A percentile compares a stretch with the other conserved stretches of the same genome.
Evolutionary conservation across 1,284 basidiomycete species (phyloP).

Genomic region (Heterobasidion parviporum): DNA sequence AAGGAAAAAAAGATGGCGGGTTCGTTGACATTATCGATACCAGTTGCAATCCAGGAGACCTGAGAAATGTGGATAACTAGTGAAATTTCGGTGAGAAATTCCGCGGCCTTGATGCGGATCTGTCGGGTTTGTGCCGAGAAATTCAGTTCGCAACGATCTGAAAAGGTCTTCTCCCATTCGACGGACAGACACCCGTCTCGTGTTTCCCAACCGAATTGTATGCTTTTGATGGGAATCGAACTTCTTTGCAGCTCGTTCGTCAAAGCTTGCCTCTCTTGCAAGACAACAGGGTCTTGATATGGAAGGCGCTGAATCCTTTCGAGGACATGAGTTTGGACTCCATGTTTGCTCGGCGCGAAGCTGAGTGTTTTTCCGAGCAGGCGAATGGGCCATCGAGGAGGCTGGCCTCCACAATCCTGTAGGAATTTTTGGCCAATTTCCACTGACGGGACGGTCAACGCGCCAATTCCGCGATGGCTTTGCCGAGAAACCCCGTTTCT

Average conservation of each 20-base stretch:
- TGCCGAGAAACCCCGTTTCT: not conserved
- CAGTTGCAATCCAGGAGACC: not conserved
- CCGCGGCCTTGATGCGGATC: not conserved
- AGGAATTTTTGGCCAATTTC: not conserved
- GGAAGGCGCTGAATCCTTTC: not conserved
- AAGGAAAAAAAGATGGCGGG: not conserved
- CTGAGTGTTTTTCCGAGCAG: not conserved
- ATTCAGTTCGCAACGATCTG: not conserved
- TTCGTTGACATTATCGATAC: not conserved
- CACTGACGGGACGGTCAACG: not conserved
- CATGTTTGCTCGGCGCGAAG: not conserved
- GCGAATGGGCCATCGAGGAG: not conserved
- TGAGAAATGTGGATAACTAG: not conserved
- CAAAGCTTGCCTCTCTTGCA: not conserved
- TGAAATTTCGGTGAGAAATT: too few species aligned
- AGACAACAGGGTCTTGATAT: not conserved
- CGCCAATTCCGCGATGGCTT: not conserved
- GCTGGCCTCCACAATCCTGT: not conserved
- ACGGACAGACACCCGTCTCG: not conserved
- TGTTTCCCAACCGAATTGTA: not conserved
- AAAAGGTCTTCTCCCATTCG: not conserved
- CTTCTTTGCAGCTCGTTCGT: not conserved
- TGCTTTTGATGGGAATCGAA: not conserved
- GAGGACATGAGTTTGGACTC: not conserved
- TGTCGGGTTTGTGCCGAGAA: not conserved